These are phyloP conservation scores for Malus sieversii DNA, from an alignment of 306 rosid species.

Conservation along the genomic window DNA sequence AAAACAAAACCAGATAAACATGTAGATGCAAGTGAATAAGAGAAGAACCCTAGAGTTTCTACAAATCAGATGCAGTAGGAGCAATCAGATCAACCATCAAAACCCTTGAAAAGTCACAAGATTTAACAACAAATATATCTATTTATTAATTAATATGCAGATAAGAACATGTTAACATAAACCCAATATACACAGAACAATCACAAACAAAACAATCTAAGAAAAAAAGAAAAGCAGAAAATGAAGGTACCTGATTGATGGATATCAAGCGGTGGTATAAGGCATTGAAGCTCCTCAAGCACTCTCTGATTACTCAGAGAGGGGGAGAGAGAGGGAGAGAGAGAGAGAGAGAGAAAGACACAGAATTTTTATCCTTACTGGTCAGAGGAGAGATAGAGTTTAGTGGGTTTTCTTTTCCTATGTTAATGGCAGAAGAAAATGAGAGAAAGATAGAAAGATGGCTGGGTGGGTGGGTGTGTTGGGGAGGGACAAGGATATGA, in stretches of 20 bases:
- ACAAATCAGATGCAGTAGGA: neutral
- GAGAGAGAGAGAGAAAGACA: too few relatives aligned
- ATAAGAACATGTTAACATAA: neutral
- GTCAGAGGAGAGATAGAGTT: neutral
- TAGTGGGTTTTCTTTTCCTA: neutral
- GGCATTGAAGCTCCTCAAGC: neutral
- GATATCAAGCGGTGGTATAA: neutral
- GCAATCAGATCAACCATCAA: neutral
- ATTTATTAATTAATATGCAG: too few relatives aligned
- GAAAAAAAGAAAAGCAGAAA: neutral
- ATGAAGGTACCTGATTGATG: conserved; percentile 2
- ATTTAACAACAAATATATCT: neutral
- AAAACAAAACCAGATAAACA: neutral
- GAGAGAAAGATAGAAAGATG: neutral
- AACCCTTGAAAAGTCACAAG: neutral
- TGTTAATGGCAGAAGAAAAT: neutral
- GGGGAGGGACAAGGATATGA: neutral
- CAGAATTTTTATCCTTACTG: neutral
- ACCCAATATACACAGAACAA: neutral
- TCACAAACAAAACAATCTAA: neutral
- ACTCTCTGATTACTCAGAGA: neutral
- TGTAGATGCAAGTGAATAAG: neutral
- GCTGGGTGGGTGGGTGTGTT: neutral
- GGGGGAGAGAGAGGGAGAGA: too few relatives aligned
- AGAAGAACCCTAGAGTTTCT: neutral